Percentiles rank a stretch among this genome's conserved stretches.
Conservation (phyloP, 306 rosid species). For the Amphicarpaea edgeworthii region DNA sequence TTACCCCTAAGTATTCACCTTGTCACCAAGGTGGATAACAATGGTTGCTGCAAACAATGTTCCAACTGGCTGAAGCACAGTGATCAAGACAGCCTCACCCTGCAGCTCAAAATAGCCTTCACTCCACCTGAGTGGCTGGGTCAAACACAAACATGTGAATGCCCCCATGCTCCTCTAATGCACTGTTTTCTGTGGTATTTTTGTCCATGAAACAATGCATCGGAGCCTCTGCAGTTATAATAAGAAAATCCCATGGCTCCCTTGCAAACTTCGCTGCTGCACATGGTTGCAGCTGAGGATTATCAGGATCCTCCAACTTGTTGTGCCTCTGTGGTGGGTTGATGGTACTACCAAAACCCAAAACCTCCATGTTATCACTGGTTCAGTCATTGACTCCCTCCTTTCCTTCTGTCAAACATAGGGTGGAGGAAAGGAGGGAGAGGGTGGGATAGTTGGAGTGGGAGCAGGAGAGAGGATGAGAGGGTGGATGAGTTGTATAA, state of each 20-base stretch:
- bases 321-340: not conserved
- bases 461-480: not conserved
- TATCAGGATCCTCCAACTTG: not conserved
- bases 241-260: not conserved
- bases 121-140: not conserved
- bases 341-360: not conserved
- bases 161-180: not conserved
- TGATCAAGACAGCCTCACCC: not conserved
- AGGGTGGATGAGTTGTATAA: not conserved
- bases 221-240: not conserved
- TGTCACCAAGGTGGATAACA: not conserved
- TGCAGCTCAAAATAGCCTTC: not conserved
- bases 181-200: not conserved
- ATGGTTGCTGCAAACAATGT: not conserved
- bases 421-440: not conserved
- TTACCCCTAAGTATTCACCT: not conserved
- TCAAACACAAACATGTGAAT: not conserved
- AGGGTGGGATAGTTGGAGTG: not conserved
- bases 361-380: not conserved
- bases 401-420: not conserved
- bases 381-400: not conserved
- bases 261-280: not conserved
- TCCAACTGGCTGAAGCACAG: not conserved
- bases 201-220: not conserved
- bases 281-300: not conserved